Base-by-base conservation (phyloP, 768 basidiomycete species). In the Kwoniella europaea region DNA sequence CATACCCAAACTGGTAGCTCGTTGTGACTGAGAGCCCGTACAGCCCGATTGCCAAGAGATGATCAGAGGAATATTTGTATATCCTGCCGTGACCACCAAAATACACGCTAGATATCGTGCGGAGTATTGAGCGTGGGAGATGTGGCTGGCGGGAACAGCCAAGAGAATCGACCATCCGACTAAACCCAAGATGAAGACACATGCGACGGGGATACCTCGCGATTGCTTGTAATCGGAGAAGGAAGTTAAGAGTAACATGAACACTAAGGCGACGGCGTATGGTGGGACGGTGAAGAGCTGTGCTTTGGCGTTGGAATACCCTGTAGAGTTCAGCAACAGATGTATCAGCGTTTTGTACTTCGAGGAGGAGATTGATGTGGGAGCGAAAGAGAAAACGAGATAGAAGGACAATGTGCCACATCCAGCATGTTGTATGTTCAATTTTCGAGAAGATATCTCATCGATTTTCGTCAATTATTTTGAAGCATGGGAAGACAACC, bases 61-160 rank as follows among this genome's bases (percentile, higher is more conserved):
- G 67, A 78, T 76, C n/a, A 76, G 46, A 22, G 72, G 73, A 56
- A 73, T 72, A 35, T 72, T 71, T 61, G 69, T 73, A 70, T 80
- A 74, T 5, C 75, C 75, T 12, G 78, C 81, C 6, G 67, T 69
- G 43, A 85, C 85, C 43, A 85, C 75, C 59, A 79, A 81, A 77
- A 79, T 76, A 59, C 80, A 82, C 6, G 75, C 85, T 65, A 86
- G 85, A 80, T 86, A 85, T 22, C 85, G 78, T 10, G 74, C 84
- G 7, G 74, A 76, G 24, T 83, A 78, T 12, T 79, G 72, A 10
- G 73, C 15, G 4, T 71, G 61, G 7, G 74, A 69, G 41, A 69
- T 63, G 24, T 77, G 59, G 12, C 76, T 65, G 2, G 83, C 81
- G 41, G 67, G 62, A 46, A 84, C 76, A 16, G 62, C 65, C n/a